phyloP scores from a whole-genome alignment of 495 filamentous ascomycete species.

The Amniculicola lignicola region DNA sequence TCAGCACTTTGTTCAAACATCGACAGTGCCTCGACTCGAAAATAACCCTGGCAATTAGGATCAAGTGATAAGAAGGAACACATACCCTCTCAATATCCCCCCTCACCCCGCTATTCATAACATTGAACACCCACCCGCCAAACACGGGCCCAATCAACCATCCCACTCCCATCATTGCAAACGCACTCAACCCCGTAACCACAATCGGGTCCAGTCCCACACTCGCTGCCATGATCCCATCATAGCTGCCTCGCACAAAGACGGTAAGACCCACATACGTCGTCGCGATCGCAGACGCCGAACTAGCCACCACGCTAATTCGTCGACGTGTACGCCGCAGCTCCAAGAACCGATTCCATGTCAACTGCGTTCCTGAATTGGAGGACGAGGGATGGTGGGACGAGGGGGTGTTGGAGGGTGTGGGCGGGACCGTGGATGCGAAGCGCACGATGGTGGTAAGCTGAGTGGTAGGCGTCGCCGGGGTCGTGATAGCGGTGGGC shows the following conservation, averaged over 20 bases:
- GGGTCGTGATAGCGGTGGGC: not conserved
- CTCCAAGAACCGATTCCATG: slow-evolving; percentile 92
- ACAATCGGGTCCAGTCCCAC: slow-evolving; percentile 83
- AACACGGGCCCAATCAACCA: slow-evolving; percentile 84
- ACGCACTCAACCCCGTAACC: slow-evolving; percentile 70
- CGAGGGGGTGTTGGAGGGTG: not conserved
- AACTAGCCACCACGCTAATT: slow-evolving; percentile 72
- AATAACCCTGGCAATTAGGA: too few relatives aligned
- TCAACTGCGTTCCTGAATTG: slow-evolving; percentile 53
- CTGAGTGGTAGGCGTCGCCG: not conserved
- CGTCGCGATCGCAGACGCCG: slow-evolving; percentile 58
- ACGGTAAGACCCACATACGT: slow-evolving; percentile 61
- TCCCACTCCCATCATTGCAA: slow-evolving; percentile 68
- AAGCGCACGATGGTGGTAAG: too few relatives aligned
- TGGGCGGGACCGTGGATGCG: slow-evolving; percentile 14
- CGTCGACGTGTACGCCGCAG: slow-evolving; percentile 80
- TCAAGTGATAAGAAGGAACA: slow-evolving; percentile 14
- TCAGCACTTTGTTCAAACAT: too few relatives aligned
- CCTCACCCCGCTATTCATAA: slow-evolving; percentile 62
- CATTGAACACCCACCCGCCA: slow-evolving; percentile 71
- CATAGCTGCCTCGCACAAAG: slow-evolving; percentile 63
- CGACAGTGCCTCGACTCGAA: too few relatives aligned
- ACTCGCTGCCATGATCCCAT: slow-evolving; percentile 62
- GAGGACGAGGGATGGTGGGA: not conserved
- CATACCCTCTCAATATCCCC: slow-evolving; percentile 64